Percentiles rank a stretch among this genome's conserved stretches.
Conservation (phyloP, 345 rosid species). For the Jatropha curcas region DNA sequence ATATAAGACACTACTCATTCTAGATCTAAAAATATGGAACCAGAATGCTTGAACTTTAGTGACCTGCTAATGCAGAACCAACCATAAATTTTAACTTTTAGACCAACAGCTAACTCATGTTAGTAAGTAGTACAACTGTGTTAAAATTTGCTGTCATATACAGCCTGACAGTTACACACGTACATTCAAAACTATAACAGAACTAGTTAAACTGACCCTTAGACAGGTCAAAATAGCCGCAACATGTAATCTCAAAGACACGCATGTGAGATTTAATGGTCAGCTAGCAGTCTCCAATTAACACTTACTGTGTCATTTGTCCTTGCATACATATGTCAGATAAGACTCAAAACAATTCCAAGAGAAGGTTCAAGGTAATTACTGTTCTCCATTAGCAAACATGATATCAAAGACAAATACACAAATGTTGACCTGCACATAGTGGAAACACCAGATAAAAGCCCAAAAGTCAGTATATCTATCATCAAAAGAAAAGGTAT, state of each 20-base stretch:
- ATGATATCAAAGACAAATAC: constrained; percentile 81
- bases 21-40: background rate
- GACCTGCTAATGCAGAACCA: background rate
- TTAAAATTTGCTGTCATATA: background rate
- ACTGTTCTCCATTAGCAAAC: constrained; percentile 86
- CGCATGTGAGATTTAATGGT: too few species aligned
- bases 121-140: background rate
- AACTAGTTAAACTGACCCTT: background rate
- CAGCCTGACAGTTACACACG: too few species aligned
- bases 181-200: too few species aligned
- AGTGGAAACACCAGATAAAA: constrained; percentile 20
- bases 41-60: background rate
- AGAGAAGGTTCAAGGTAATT: constrained; percentile 40
- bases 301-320: background rate
- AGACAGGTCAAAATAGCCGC: background rate
- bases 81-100: background rate
- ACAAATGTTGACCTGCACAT: constrained; percentile 79
- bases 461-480: constrained; percentile 5
- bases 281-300: background rate
- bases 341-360: constrained; percentile 11
- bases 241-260: constrained; percentile 8
- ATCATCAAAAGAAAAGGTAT: background rate
- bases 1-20: background rate
- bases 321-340: background rate
- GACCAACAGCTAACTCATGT: background rate